These are phyloP conservation scores for Alternaria rosae DNA, from an alignment of 2,329 filamentous ascomycete species.

Conservation along the genomic window DNA sequence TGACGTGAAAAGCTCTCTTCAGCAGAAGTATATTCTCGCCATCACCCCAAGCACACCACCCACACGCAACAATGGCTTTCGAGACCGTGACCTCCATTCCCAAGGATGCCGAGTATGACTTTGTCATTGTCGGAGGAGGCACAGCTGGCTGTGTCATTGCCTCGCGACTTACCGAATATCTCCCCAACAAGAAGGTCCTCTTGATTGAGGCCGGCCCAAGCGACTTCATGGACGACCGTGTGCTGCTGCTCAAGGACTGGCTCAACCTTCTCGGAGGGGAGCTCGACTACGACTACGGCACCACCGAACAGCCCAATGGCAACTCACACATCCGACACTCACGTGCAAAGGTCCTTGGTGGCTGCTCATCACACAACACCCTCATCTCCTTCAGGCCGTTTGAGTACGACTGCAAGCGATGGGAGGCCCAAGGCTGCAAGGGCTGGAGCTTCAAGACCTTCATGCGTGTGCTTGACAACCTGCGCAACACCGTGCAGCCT, in stretches of 20 bases:
- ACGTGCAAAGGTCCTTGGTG: constrained; percentile 88
- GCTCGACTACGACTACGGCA: constrained; percentile 90
- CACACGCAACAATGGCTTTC: constrained; percentile 36
- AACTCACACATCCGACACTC: constrained; percentile 94
- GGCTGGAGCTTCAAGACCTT: constrained; percentile 90
- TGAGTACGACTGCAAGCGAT: constrained; percentile 84
- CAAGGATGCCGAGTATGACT: constrained; percentile 73
- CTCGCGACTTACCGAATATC: constrained; percentile 79
- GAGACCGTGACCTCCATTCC: constrained; percentile 68
- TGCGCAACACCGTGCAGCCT: constrained; percentile 89
- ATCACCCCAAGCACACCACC: constrained; percentile 1
- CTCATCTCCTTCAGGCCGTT: constrained; percentile 92
- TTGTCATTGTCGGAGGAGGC: constrained; percentile 84
- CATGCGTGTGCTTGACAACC: constrained; percentile 80
- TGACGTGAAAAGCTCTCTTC: background rate
- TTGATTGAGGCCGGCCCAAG: constrained; percentile 89
- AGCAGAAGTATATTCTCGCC: constrained; percentile 4
- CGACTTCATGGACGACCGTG: constrained; percentile 86
- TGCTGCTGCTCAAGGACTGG: constrained; percentile 88
- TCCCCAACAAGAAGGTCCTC: constrained; percentile 81
- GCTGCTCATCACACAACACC: constrained; percentile 93
- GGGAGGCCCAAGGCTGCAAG: constrained; percentile 80
- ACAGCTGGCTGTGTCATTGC: constrained; percentile 88
- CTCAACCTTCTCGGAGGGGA: constrained; percentile 81
- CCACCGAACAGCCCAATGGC: constrained; percentile 86